Conservation (phyloP, 169 alveolate species). For the Fabrea salina region DNA sequence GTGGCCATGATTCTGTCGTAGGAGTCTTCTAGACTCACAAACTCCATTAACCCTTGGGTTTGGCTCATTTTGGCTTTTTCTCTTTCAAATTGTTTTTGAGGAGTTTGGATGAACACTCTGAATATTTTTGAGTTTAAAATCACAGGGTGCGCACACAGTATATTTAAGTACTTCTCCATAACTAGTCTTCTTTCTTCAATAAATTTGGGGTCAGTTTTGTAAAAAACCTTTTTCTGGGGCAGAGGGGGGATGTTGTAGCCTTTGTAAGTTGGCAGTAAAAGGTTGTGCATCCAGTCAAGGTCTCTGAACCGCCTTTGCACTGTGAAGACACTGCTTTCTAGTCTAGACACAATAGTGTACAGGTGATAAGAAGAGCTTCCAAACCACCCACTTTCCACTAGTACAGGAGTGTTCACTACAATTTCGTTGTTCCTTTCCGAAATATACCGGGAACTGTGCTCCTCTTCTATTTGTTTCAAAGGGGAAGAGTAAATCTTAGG, state of each 20-base stretch:
- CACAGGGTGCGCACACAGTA: conserved; percentile 9
- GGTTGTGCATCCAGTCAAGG: conserved; percentile 28
- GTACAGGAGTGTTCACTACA: no score
- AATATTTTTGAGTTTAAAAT: background rate
- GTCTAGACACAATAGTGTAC: background rate
- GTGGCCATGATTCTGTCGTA: background rate
- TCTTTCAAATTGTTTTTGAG: conserved; percentile 15
- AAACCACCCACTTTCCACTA: no score
- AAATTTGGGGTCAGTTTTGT: conserved; percentile 32
- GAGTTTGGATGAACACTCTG: conserved; percentile 16
- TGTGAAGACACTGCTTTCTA: background rate
- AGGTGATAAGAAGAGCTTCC: no score
- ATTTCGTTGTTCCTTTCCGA: no score
- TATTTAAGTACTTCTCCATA: conserved; percentile 32
- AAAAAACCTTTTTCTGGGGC: conserved; percentile 36
- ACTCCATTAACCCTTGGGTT: background rate
- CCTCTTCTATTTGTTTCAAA: background rate
- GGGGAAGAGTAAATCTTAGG: background rate
- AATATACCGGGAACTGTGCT: no score
- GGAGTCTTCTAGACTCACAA: conserved; percentile 15
- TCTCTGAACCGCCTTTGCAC: conserved; percentile 30
- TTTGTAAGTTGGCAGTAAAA: background rate
- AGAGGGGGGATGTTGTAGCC: conserved; percentile 37
- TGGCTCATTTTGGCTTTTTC: background rate
- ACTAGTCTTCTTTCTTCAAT: conserved; percentile 37